These are phyloP conservation scores for Piloderma croceum DNA, from an alignment of 768 basidiomycete species.

Conservation along the genomic window DNA sequence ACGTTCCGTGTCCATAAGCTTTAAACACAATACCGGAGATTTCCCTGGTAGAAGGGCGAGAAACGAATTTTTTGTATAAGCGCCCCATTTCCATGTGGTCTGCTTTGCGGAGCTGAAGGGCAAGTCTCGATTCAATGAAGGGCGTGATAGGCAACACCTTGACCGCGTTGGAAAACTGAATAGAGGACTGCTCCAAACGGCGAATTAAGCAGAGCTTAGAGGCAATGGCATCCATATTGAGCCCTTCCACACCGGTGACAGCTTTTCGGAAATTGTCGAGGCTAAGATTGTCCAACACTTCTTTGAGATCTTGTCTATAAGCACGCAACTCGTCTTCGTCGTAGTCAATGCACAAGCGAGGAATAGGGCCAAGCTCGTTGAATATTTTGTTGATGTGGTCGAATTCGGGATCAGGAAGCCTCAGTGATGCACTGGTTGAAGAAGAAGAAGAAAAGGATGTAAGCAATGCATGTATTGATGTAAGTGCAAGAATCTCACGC, in stretches of 20 bases:
- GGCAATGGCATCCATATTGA: constrained; percentile 4
- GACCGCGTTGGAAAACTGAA: constrained; percentile 5
- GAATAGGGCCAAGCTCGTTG: constrained; percentile 11
- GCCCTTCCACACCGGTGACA: neutral
- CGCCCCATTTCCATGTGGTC: too few species aligned
- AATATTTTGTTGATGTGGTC: constrained; percentile 6
- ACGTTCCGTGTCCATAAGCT: too few species aligned
- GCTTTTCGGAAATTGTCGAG: constrained; percentile 6
- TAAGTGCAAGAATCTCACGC: constrained; percentile 13
- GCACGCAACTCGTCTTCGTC: neutral
- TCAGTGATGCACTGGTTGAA: too few species aligned
- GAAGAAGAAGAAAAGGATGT: too few species aligned
- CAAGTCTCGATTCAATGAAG: constrained; percentile 12
- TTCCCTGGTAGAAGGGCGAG: too few species aligned
- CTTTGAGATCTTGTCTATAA: too few species aligned
- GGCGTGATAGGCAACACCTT: constrained; percentile 9
- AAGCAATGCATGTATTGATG: too few species aligned
- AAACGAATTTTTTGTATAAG: too few species aligned
- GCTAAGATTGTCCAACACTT: constrained; percentile 7
- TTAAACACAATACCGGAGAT: too few species aligned
- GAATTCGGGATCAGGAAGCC: too few species aligned
- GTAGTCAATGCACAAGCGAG: constrained; percentile 8
- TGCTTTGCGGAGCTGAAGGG: constrained; percentile 9
- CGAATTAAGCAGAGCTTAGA: constrained; percentile 10
- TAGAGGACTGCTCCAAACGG: constrained; percentile 5